Base-by-base conservation (phyloP, 179 eudicot genomes). In the Vitellaria paradoxa region DNA sequence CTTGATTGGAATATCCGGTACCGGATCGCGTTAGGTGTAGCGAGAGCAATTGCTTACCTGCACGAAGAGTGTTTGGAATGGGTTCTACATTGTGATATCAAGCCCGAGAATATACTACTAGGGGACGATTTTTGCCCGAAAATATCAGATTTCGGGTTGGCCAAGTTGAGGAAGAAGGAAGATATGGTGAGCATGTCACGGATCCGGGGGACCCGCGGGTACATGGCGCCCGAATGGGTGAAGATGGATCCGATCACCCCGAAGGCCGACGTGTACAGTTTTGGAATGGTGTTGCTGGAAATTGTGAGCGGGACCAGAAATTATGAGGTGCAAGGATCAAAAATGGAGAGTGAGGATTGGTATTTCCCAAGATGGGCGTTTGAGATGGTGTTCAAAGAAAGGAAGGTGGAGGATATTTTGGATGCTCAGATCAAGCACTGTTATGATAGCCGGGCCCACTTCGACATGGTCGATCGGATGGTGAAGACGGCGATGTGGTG, bases 401-500 rank as follows among this genome's bases (percentile, higher is more conserved):
- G 75, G 85, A 89, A 81, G 60, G 85, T 92, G 24, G 94, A 94
- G 72, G 88, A 88, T 57, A 84, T 92, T 72, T 70, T 91, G 78
- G 97, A 94, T 74, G 20, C 40, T 9, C 85, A 80, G 49, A 91
- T 94, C 46, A 91, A 81, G 76, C 78, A 89, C 5, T 57, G 77
- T 2, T 94, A 88, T 10, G 93, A 92, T 65, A 76, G 79, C 50
- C 83, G 82, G 53, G 83, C 68, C 11, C 97, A 94, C 70, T 85
- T 83, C 23, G 87, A 86, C 40, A 75, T 92, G 87, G 88, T 94
- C 0, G 82, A 88, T n/a, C 83, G 98, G 71, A 92, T 92, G 97
- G 96, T 94, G 83, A 91, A 92, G 83, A 92, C 98, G 0, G 97
- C 96, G 0, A 91, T 94, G 91, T 94, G 98, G 98, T 94, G 98